Evolutionary conservation across 73 alveolate genomes (phyloP).

Genomic region (Stentor coeruleus): DNA sequence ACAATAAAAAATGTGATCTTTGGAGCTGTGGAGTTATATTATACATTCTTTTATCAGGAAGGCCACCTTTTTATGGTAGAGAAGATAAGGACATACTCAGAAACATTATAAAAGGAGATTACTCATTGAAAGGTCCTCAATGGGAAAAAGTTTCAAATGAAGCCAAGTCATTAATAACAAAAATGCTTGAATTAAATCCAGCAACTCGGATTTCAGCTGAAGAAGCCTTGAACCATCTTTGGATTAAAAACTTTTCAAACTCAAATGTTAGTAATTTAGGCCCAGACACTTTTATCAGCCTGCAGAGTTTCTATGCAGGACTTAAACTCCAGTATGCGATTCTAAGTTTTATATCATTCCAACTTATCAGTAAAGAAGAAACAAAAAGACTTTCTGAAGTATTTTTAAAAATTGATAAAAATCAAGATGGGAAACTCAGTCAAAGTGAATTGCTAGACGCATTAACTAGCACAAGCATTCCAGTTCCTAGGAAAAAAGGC

Average conservation of each 20-base stretch:
- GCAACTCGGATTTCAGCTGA: slow-evolving; percentile 40
- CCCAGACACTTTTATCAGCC: slow-evolving; percentile 54
- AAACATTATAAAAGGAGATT: slow-evolving; percentile 36
- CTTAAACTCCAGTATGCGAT: slow-evolving; percentile 79
- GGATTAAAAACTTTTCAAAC: slow-evolving; percentile 43
- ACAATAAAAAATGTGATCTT: slow-evolving; percentile 70
- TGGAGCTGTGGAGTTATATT: slow-evolving; percentile 84
- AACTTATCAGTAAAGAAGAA: too few relatives aligned
- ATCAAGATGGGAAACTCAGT: too few relatives aligned
- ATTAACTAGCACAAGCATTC: too few relatives aligned
- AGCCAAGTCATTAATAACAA: slow-evolving; percentile 47
- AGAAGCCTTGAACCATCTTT: slow-evolving; percentile 59
- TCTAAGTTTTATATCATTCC: too few relatives aligned
- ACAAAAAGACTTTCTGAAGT: too few relatives aligned
- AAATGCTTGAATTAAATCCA: slow-evolving; percentile 48
- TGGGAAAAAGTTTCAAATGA: slow-evolving; percentile 41
- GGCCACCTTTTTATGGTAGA: slow-evolving; percentile 88
- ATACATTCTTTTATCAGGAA: slow-evolving; percentile 75
- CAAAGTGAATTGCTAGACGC: too few relatives aligned
- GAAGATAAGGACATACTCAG: slow-evolving; percentile 60
- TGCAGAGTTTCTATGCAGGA: slow-evolving; percentile 73
- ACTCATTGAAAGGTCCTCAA: slow-evolving; percentile 36
- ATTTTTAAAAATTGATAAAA: too few relatives aligned
- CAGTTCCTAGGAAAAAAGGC: too few relatives aligned
- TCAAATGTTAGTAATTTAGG: slow-evolving; percentile 48